Conservation (phyloP, 2,329 filamentous ascomycete species). For the Trichoderma endophyticum region DNA sequence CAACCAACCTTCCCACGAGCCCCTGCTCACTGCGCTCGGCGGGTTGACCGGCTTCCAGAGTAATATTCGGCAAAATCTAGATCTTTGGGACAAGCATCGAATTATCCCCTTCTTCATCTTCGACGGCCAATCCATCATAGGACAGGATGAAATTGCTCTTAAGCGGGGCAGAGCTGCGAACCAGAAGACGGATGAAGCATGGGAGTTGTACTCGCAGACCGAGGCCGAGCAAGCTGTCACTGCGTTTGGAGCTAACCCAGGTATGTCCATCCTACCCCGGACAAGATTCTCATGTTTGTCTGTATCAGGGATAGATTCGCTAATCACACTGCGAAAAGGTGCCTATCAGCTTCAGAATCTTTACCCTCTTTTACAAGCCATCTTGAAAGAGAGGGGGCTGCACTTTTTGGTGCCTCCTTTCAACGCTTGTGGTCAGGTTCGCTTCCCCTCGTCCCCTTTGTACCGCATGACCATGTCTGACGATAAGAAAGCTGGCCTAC, state of each 20-base stretch:
- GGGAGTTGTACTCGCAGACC: slow-evolving; percentile 80
- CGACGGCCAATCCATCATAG: slow-evolving; percentile 77
- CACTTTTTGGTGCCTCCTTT: slow-evolving; percentile 83
- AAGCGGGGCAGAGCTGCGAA: slow-evolving; percentile 64
- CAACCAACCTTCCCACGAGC: slow-evolving; percentile 69
- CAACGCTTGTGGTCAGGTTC: slow-evolving; percentile 81
- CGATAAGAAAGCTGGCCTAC: slow-evolving; percentile 63
- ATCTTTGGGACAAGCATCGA: slow-evolving; percentile 64
- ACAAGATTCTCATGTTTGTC: neutral
- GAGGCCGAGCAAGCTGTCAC: slow-evolving; percentile 76
- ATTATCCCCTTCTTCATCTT: slow-evolving; percentile 89
- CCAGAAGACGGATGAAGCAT: slow-evolving; percentile 72
- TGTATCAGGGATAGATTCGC: neutral
- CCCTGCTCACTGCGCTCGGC: slow-evolving; percentile 83
- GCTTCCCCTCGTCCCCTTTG: slow-evolving; percentile 24
- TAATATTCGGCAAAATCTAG: slow-evolving; percentile 74
- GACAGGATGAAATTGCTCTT: slow-evolving; percentile 67
- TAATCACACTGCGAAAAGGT: slow-evolving; percentile 43
- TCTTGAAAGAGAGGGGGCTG: slow-evolving; percentile 65
- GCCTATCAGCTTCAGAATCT: slow-evolving; percentile 69
- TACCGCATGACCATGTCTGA: slow-evolving; percentile 27
- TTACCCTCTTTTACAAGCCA: slow-evolving; percentile 71
- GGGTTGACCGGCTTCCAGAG: slow-evolving; percentile 77
- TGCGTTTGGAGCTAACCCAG: slow-evolving; percentile 76
- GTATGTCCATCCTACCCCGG: slow-evolving; percentile 44